phyloP scores from a whole-genome alignment of 139 green algal species.

The Edaphochlamys debaryana region DNA sequence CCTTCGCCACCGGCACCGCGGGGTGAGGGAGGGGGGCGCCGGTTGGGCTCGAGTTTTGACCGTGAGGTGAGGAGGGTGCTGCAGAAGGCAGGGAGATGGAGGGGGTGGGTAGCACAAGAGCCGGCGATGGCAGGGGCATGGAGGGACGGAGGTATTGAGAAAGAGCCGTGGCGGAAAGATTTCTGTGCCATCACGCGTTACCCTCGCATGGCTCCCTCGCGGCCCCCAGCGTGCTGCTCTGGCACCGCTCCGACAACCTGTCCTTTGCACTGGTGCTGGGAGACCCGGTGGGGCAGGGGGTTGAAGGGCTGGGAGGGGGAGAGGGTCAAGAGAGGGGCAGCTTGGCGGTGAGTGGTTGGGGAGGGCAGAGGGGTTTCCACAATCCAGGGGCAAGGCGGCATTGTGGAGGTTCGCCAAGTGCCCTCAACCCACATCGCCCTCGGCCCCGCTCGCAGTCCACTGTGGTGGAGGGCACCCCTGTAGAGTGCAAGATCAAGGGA shows the following conservation, averaged over 20 bases:
- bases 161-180: no score
- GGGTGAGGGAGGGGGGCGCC: constrained; percentile 58
- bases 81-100: neutral
- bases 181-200: no score
- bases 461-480: constrained; percentile 69
- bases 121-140: no score
- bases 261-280: constrained; percentile 79
- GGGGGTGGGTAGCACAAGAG: neutral
- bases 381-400: no score
- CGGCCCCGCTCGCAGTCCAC: no score
- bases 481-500: constrained; percentile 80
- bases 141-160: no score
- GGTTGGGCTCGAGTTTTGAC: no score
- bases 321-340: neutral
- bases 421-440: no score
- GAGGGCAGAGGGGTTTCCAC: no score
- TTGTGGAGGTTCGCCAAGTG: no score
- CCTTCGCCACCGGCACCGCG: constrained; percentile 80
- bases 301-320: neutral
- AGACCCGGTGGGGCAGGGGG: constrained; percentile 37
- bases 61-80: neutral
- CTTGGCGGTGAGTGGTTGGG: no score
- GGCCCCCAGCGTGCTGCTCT: constrained; percentile 78
- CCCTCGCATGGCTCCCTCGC: neutral
- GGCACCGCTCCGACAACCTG: constrained; percentile 82